phyloP scores from a whole-genome alignment of 1,284 basidiomycete species.

The Porogramme epimiltina region DNA sequence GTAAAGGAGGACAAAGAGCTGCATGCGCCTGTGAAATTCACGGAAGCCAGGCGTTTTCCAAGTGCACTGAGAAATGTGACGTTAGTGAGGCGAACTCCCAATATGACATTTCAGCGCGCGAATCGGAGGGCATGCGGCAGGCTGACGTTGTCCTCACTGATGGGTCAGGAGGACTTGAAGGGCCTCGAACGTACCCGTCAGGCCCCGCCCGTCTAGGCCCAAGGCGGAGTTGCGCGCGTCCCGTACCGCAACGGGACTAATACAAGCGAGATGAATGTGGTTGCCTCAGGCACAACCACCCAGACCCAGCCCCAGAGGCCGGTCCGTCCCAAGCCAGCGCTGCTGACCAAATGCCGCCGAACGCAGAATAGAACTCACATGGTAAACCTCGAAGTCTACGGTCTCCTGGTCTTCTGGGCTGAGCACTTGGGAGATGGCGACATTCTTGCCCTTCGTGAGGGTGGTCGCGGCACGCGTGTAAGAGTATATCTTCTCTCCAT shows the following conservation, averaged over 20 bases:
- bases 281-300: too few relatives aligned
- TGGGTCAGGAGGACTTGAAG: too few relatives aligned
- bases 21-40: constrained; percentile 94
- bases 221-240: too few relatives aligned
- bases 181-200: constrained; percentile 4
- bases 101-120: neutral
- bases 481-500: constrained; percentile 74
- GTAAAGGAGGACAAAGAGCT: constrained; percentile 91
- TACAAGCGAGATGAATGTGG: too few relatives aligned
- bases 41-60: constrained; percentile 90
- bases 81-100: neutral
- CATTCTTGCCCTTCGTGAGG: constrained; percentile 45
- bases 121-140: neutral
- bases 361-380: constrained; percentile 53
- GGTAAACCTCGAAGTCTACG: constrained; percentile 83
- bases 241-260: too few relatives aligned
- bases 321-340: too few relatives aligned
- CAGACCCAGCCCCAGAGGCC: too few relatives aligned
- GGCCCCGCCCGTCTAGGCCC: neutral
- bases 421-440: constrained; percentile 36
- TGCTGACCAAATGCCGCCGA: neutral
- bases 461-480: constrained; percentile 63
- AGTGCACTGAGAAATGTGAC: constrained; percentile 52
- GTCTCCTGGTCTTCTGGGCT: constrained; percentile 59
- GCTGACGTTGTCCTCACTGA: too few relatives aligned